Percentiles rank a stretch among this genome's conserved stretches.
Evolutionary conservation across 352 stramenopile species (phyloP).

Genomic region (Peronospora belbahrii): DNA sequence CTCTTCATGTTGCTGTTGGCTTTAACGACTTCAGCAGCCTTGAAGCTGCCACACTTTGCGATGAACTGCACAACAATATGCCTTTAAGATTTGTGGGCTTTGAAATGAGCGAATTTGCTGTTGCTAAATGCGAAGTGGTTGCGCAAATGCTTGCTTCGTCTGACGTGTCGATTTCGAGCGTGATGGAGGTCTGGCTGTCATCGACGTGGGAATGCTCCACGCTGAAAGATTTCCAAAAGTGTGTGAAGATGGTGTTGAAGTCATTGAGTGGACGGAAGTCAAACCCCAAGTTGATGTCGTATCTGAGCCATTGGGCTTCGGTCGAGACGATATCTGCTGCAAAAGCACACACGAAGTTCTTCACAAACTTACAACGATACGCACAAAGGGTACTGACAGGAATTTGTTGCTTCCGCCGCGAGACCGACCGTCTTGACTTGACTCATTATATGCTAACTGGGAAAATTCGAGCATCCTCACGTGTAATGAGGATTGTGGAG

Average conservation of each 20-base stretch:
- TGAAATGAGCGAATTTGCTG: constrained; percentile 23
- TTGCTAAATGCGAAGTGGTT: constrained; percentile 23
- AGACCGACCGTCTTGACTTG: constrained; percentile 17
- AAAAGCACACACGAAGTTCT: constrained; percentile 12
- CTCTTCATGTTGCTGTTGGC: constrained; percentile 24
- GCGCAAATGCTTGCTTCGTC: constrained; percentile 17
- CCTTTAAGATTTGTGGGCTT: constrained; percentile 21
- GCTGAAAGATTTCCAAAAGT: constrained; percentile 10
- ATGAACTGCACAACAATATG: not conserved
- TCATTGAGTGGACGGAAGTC: constrained; percentile 3
- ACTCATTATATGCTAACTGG: constrained; percentile 21
- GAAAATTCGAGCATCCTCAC: constrained; percentile 7
- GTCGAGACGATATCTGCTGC: constrained; percentile 11
- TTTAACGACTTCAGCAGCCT: constrained; percentile 27
- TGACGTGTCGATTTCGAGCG: constrained; percentile 7
- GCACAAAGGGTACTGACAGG: not conserved
- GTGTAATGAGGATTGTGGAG: not conserved
- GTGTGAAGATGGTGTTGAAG: constrained; percentile 2
- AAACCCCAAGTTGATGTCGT: constrained; percentile 18
- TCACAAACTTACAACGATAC: constrained; percentile 13
- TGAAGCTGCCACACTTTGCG: constrained; percentile 1
- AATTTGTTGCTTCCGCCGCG: constrained; percentile 9
- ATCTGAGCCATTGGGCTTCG: constrained; percentile 19
- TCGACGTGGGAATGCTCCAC: constrained; percentile 19
- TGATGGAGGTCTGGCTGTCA: constrained; percentile 26